Conservation (phyloP, 2,329 filamentous ascomycete genomes). For the Fusarium citri region DNA sequence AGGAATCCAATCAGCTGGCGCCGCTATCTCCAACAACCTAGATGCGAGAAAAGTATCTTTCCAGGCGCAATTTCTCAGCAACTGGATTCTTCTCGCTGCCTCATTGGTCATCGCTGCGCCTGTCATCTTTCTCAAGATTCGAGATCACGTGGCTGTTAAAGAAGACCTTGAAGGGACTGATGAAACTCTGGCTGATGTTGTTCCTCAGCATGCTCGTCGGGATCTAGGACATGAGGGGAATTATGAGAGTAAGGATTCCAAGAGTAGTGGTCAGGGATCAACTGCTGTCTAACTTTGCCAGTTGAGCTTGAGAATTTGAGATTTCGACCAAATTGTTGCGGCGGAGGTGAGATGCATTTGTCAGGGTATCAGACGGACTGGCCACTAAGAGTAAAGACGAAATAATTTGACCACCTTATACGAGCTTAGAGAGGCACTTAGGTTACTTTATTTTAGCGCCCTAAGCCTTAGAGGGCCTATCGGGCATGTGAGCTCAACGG, state of each 20-base stretch:
- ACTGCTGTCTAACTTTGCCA: slow-evolving; percentile 6
- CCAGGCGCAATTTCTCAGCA: slow-evolving; percentile 75
- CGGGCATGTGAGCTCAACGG: background rate
- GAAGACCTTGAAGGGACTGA: slow-evolving; percentile 88
- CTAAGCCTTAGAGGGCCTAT: too few species aligned
- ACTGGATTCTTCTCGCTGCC: slow-evolving; percentile 79
- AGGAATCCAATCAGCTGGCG: slow-evolving; percentile 80
- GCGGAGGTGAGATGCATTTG: background rate
- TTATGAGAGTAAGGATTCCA: slow-evolving; percentile 5
- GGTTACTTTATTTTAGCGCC: too few species aligned
- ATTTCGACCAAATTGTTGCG: background rate
- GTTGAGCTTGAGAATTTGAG: background rate
- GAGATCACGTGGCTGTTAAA: slow-evolving; percentile 79
- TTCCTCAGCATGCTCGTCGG: background rate
- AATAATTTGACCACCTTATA: too few species aligned
- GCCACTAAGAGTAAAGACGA: too few species aligned
- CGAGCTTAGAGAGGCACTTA: too few species aligned
- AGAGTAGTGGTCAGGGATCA: background rate
- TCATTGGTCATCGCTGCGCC: slow-evolving; percentile 82
- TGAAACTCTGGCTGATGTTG: slow-evolving; percentile 79
- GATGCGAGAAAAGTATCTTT: slow-evolving; percentile 61
- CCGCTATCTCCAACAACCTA: slow-evolving; percentile 61
- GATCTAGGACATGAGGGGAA: background rate
- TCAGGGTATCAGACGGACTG: too few species aligned
- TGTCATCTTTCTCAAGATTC: slow-evolving; percentile 81